Evolutionary conservation across 2,329 filamentous ascomycete genomes (phyloP), one percentile per base, ranked within the genome.

Genomic region (Ophiostoma ulmi): DNA sequence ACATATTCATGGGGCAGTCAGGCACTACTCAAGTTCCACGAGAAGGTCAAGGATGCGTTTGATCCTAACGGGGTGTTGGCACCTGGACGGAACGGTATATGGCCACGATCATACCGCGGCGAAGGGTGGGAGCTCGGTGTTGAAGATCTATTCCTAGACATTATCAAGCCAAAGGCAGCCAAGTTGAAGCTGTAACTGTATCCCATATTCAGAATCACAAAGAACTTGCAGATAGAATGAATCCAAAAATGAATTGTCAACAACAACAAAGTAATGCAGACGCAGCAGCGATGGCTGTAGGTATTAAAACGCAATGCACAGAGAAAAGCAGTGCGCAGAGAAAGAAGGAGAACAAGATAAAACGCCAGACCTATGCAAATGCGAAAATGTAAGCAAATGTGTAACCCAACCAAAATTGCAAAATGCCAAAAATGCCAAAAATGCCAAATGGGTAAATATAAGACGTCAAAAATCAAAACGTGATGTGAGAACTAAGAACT

Each of bases 1-100:
- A 79, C 78, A 17, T 82, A 82, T 71, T 78, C 77, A 71, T 82
- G 77, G 75, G 80, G 80, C 69, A 75, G 78, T 31, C 75, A 78
- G 38, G 76, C 77, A 0, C 74, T 79, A 65, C 77, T 80, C 78
- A 75, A 75, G 52, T 77, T 81, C 48, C 80, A 81, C 55, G 77
- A 80, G 74, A 76, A 72, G 5, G 73, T 81, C 61, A 82, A 82
- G 75, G 76, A 81, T 68, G 76, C 78, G 0, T 72, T 82, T 1
- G 80, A 81, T 68, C 80, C 80, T 0, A 81, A 82, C 67, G 82
- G 82, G 0, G 82, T 84, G 64, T 73, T 84, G 58, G 80, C 81
- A 3, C 82, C 82, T 0, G 83, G 83, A 0, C 81, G 81, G 73
- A 81, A 79, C 70, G 82, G 82, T 0, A 80, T 84, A n/a, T 83